Evolutionary conservation across 2,329 filamentous ascomycete genomes (phyloP).

Genomic region (Alternaria panax): DNA sequence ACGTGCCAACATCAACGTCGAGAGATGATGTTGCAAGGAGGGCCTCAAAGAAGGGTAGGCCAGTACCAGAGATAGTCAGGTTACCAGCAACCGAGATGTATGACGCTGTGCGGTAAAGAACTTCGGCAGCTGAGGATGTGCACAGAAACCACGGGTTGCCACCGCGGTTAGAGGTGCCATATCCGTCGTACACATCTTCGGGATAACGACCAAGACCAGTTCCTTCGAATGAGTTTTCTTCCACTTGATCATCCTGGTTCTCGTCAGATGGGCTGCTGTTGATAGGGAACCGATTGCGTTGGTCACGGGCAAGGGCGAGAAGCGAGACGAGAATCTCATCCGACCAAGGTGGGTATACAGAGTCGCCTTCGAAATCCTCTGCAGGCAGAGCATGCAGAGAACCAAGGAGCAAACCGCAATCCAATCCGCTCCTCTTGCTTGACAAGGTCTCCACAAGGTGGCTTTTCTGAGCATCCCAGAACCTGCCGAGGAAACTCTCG

Average conservation of each 20-base stretch:
- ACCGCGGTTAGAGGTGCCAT: constrained; percentile 35
- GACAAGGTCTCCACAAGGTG: constrained; percentile 49
- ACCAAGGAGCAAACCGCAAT: constrained; percentile 51
- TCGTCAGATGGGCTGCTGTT: constrained; percentile 36
- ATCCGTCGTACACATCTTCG: constrained; percentile 54
- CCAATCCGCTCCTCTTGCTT: constrained; percentile 45
- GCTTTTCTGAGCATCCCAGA: constrained; percentile 49
- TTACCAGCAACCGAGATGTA: constrained; percentile 36
- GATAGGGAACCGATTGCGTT: constrained; percentile 49
- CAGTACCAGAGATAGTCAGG: constrained; percentile 42
- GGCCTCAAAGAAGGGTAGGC: constrained; percentile 48
- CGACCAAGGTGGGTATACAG: constrained; percentile 45
- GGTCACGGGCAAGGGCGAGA: constrained; percentile 45
- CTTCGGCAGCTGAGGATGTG: constrained; percentile 51
- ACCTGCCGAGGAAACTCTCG: constrained; percentile 43
- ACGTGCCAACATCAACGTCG: constrained; percentile 32
- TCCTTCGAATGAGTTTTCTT: constrained; percentile 32
- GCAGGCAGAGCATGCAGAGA: constrained; percentile 46
- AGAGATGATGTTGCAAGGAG: constrained; percentile 41
- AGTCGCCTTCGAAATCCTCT: constrained; percentile 21
- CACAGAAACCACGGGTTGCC: constrained; percentile 56
- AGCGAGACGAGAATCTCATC: constrained; percentile 50
- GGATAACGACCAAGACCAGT: constrained; percentile 54
- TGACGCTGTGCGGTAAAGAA: constrained; percentile 49
- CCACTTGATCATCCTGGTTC: constrained; percentile 16